Conservation (phyloP, 306 rosid genomes). For the Vigna radiata region DNA sequence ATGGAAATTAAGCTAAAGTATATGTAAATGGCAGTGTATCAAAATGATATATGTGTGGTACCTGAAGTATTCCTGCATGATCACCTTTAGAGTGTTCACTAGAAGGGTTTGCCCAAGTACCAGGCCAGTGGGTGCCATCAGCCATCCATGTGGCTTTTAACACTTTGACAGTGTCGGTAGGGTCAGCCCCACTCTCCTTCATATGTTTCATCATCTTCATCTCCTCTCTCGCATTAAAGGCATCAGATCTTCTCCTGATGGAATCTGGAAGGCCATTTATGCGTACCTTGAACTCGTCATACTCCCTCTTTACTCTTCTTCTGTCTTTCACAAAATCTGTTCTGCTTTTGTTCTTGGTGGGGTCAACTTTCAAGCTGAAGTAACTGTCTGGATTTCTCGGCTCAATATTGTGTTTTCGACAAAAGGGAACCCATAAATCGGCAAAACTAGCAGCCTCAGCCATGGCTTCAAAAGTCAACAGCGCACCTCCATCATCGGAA, state of each 20-base stretch:
- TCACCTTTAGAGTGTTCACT: conserved; percentile 1
- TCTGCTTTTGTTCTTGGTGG: conserved; percentile 10
- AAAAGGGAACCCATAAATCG: conserved; percentile 5
- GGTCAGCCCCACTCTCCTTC: background rate
- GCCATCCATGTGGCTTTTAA: conserved; percentile 2
- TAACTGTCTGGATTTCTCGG: background rate
- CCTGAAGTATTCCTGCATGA: conserved; percentile 15
- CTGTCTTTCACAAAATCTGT: background rate
- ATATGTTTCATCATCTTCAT: conserved; percentile 3
- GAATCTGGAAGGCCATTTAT: conserved; percentile 6
- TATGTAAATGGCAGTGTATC: no score
- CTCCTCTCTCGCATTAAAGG: background rate
- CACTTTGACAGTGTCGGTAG: background rate
- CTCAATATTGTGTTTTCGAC: background rate
- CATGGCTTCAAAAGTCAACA: conserved; percentile 1
- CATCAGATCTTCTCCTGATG: conserved; percentile 6
- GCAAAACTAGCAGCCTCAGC: conserved; percentile 8
- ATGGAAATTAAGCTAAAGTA: background rate
- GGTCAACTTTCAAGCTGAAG: background rate
- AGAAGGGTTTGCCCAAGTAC: background rate
- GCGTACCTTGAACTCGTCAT: background rate
- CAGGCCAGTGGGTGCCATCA: conserved; percentile 5
- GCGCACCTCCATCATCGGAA: conserved; percentile 1
- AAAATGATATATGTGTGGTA: background rate
- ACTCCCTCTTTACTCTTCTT: background rate